Percentiles rank a stretch among this genome's conserved stretches.
Conservation (phyloP, 495 filamentous ascomycete genomes). For the Lophiotrema nucula region DNA sequence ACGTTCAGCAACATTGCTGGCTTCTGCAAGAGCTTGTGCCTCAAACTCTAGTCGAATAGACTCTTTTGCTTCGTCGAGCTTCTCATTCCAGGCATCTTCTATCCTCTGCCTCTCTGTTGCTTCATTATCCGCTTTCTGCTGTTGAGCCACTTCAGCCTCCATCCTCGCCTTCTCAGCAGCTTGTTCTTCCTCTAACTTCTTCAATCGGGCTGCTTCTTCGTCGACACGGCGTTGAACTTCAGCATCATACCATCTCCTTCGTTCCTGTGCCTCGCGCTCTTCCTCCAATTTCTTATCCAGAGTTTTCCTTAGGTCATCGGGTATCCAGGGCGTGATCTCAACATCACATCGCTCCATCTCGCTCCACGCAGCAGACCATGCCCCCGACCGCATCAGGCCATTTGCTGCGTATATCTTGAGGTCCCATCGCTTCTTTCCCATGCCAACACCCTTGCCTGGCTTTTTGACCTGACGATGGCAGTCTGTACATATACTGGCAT, state of each 20-base stretch:
- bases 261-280: constrained; percentile 41
- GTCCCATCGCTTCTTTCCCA: constrained; percentile 63
- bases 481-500: constrained; percentile 32
- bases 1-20: constrained; percentile 11
- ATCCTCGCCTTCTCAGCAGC: constrained; percentile 6
- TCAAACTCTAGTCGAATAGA: constrained; percentile 21
- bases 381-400: constrained; percentile 84
- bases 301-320: constrained; percentile 47
- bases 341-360: constrained; percentile 98
- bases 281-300: constrained; percentile 45
- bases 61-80: constrained; percentile 28
- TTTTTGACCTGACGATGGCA: constrained; percentile 36
- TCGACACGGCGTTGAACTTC: constrained; percentile 17
- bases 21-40: constrained; percentile 17
- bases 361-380: constrained; percentile 90
- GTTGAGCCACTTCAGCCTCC: constrained; percentile 1
- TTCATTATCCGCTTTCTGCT: constrained; percentile 16
- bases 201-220: constrained; percentile 10
- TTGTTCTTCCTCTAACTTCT: constrained; percentile 20
- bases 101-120: constrained; percentile 17
- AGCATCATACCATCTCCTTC: constrained; percentile 23
- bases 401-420: constrained; percentile 91
- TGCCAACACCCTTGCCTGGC: constrained; percentile 25
- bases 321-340: constrained; percentile 75
- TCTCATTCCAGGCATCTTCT: constrained; percentile 22